phyloP scores from a whole-genome alignment of 2,329 filamentous ascomycete genomes.

The Aphanocladium album region DNA sequence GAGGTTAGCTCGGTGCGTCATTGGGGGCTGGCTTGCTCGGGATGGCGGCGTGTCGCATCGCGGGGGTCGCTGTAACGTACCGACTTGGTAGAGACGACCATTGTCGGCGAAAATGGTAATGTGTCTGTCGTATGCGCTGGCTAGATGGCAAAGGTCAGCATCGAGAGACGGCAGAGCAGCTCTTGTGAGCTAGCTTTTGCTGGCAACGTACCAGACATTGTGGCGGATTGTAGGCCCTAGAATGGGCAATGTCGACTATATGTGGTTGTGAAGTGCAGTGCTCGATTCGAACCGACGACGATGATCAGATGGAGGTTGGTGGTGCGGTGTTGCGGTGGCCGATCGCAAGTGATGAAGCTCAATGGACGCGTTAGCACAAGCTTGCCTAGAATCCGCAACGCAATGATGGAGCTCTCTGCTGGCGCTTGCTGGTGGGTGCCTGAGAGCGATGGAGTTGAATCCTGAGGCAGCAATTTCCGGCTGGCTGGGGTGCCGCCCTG shows the following conservation, averaged over 20 bases:
- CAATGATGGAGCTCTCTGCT: conserved; percentile 12
- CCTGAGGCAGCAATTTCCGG: conserved; percentile 6
- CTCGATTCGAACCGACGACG: conserved; percentile 4
- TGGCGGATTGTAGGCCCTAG: conserved; percentile 27
- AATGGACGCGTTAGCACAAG: conserved; percentile 40
- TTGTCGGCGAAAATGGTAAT: conserved; percentile 99
- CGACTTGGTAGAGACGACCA: conserved; percentile 98
- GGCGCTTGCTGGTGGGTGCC: conserved; percentile 3
- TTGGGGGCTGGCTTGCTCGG: conserved; percentile 13
- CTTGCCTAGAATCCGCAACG: conserved; percentile 39
- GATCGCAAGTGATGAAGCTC: conserved; percentile 9
- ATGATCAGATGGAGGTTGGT: conserved; percentile 22
- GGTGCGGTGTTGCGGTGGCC: conserved; percentile 5
- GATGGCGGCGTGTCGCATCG: conserved; percentile 3
- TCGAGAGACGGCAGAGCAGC: conserved; percentile 23
- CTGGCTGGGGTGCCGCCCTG: not conserved
- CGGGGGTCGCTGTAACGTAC: conserved; percentile 51
- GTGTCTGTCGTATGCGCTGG: conserved; percentile 91
- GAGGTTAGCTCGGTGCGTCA: conserved; percentile 10
- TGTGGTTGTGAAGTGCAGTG: not conserved
- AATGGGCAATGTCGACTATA: not conserved
- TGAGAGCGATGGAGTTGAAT: not conserved
- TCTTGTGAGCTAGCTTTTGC: conserved; percentile 14
- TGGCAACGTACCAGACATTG: conserved; percentile 46
- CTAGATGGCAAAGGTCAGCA: conserved; percentile 22